Conservation (phyloP, 2,329 filamentous ascomycete genomes). For the Whalleya microplaca region DNA sequence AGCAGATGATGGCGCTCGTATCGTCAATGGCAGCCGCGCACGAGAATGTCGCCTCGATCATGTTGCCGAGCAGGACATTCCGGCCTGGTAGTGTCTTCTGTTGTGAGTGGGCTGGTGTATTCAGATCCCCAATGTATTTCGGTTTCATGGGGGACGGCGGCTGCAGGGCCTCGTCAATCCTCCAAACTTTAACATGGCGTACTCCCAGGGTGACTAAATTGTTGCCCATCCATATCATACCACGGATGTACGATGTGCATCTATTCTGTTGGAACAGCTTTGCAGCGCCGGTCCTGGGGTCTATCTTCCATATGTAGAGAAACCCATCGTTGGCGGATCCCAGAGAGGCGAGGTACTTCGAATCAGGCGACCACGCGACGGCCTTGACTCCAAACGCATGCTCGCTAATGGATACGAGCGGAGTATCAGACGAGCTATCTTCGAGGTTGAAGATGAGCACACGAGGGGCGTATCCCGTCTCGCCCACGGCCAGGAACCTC, state of each 20-base stretch:
- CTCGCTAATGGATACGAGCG: slow-evolving; percentile 83
- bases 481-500: slow-evolving; percentile 86
- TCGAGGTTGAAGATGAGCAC: slow-evolving; percentile 88
- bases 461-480: slow-evolving; percentile 91
- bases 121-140: slow-evolving; percentile 54
- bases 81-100: slow-evolving; percentile 78
- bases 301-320: slow-evolving; percentile 87
- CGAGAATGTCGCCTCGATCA: slow-evolving; percentile 85
- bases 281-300: slow-evolving; percentile 78
- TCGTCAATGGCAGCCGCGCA: slow-evolving; percentile 74
- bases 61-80: slow-evolving; percentile 80
- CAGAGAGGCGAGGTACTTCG: slow-evolving; percentile 83
- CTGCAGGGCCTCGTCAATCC: slow-evolving; percentile 67
- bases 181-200: slow-evolving; percentile 93
- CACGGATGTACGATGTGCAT: slow-evolving; percentile 83
- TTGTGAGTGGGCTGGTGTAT: slow-evolving; percentile 44
- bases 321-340: slow-evolving; percentile 92
- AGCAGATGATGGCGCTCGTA: slow-evolving; percentile 78
- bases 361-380: slow-evolving; percentile 87
- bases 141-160: slow-evolving; percentile 63
- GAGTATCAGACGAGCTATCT: slow-evolving; percentile 78
- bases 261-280: slow-evolving; percentile 84
- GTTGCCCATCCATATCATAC: slow-evolving; percentile 89
- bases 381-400: slow-evolving; percentile 88
- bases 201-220: slow-evolving; percentile 85